A percentile compares a stretch with the other conserved stretches of the same genome.
These are phyloP conservation scores for Isabelozyma gotoi DNA, from an alignment of 805 yeast genomes.

Conservation along the genomic window DNA sequence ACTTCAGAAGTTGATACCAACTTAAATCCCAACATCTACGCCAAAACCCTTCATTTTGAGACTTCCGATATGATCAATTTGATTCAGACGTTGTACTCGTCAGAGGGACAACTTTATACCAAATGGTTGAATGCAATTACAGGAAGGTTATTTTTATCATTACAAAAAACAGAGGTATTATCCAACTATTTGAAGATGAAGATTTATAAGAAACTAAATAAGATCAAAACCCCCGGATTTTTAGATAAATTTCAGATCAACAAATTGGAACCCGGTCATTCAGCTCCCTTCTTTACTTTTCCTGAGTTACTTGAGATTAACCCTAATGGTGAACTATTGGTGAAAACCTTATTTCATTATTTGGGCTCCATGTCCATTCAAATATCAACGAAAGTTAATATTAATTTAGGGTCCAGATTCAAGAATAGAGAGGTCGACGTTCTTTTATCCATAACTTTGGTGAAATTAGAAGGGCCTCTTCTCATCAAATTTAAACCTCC, in stretches of 20 bases:
- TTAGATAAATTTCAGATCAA: constrained; percentile 78
- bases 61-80: constrained; percentile 72
- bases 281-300: constrained; percentile 77
- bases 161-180: constrained; percentile 70
- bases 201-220: constrained; percentile 69
- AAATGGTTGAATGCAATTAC: constrained; percentile 88
- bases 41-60: constrained; percentile 69
- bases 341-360: constrained; percentile 64
- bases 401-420: constrained; percentile 75
- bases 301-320: constrained; percentile 68
- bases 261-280: constrained; percentile 69
- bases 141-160: constrained; percentile 77
- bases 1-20: constrained; percentile 5
- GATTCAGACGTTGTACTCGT: constrained; percentile 74
- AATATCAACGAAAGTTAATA: constrained; percentile 74
- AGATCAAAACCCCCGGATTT: constrained; percentile 84
- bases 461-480: constrained; percentile 71
- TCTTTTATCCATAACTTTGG: constrained; percentile 65
- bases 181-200: constrained; percentile 56
- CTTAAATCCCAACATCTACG: constrained; percentile 56
- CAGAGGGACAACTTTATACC: constrained; percentile 79
- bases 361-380: constrained; percentile 75
- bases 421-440: constrained; percentile 75
- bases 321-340: constrained; percentile 74
- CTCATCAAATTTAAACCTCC: constrained; percentile 77